Evolutionary conservation across 176 grass and related monocot species (phyloP).

Genomic region (Triticum monococcum): DNA sequence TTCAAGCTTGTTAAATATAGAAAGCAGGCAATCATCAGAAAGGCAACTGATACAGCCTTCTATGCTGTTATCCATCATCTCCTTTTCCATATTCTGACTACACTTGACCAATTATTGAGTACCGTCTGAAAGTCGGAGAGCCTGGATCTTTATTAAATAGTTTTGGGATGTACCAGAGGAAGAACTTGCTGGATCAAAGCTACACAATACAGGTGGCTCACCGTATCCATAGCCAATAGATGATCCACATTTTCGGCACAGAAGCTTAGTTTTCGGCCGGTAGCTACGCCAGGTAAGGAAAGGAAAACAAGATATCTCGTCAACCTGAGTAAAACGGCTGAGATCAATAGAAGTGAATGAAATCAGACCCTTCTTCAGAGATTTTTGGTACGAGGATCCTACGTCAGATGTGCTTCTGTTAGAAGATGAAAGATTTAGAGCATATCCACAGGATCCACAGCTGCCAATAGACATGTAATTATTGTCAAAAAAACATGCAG

Average conservation of each 20-base stretch:
- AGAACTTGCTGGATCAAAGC: slow-evolving; percentile 51
- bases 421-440: slow-evolving; percentile 63
- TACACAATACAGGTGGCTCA: slow-evolving; percentile 62
- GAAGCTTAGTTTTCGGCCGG: slow-evolving; percentile 64
- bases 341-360: slow-evolving; percentile 60
- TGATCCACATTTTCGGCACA: slow-evolving; percentile 60
- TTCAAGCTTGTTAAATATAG: slow-evolving; percentile 65
- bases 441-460: slow-evolving; percentile 62
- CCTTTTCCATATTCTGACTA: slow-evolving; percentile 27
- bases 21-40: slow-evolving; percentile 75
- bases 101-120: slow-evolving; percentile 28
- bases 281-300: slow-evolving; percentile 46
- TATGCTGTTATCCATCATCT: slow-evolving; percentile 36
- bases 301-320: slow-evolving; percentile 56
- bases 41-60: slow-evolving; percentile 34
- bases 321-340: slow-evolving; percentile 63
- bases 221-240: slow-evolving; percentile 54
- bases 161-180: slow-evolving; percentile 47
- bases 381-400: slow-evolving; percentile 48
- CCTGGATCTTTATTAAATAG: slow-evolving; percentile 66
- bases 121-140: slow-evolving; percentile 47
- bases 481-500: slow-evolving; percentile 5
- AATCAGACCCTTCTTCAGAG: slow-evolving; percentile 60
- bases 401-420: slow-evolving; percentile 58
- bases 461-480: slow-evolving; percentile 41